Percentiles rank a stretch among this genome's conserved stretches.
phyloP scores from a whole-genome alignment of 345 rosid genomes.

The Populus simonii region DNA sequence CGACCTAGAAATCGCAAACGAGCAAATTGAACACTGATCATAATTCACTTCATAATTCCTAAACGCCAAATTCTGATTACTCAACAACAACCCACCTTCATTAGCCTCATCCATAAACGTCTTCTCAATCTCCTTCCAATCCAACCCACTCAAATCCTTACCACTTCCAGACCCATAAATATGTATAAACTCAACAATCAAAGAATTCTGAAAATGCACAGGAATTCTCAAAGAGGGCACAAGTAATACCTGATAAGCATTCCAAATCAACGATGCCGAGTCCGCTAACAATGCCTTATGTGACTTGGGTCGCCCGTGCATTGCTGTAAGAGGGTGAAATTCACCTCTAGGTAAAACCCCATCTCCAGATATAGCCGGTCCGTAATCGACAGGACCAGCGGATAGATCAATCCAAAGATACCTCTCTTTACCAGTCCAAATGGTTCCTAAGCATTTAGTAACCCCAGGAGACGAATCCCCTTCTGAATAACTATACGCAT shows the following conservation, averaged over 20 bases:
- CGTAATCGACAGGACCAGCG: constrained; percentile 95
- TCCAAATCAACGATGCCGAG: constrained; percentile 73
- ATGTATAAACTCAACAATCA: constrained; percentile 81
- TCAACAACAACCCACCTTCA: constrained; percentile 65
- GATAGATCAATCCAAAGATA: constrained; percentile 87
- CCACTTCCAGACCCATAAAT: constrained; percentile 52
- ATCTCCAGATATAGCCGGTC: constrained; percentile 91
- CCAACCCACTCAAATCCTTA: constrained; percentile 59
- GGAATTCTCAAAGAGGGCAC: constrained; percentile 92
- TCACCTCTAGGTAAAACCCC: constrained; percentile 89
- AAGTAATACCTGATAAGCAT: constrained; percentile 87
- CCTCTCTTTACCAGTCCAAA: constrained; percentile 90
- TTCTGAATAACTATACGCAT: constrained; percentile 67
- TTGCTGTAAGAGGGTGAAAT: constrained; percentile 81
- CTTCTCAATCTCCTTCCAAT: constrained; percentile 63
- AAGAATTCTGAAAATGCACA: constrained; percentile 69
- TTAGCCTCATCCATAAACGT: constrained; percentile 64
- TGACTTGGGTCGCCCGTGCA: constrained; percentile 86
- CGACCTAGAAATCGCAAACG: constrained; percentile 75
- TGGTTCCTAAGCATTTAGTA: constrained; percentile 76
- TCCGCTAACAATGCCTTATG: constrained; percentile 75
- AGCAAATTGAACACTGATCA: constrained; percentile 73
- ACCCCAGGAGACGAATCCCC: constrained; percentile 80
- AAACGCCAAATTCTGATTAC: constrained; percentile 70
- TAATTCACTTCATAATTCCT: constrained; percentile 56